Evolutionary conservation across 78 protist genomes (phyloP).

Genomic region (Dictyostelium capitatum): DNA sequence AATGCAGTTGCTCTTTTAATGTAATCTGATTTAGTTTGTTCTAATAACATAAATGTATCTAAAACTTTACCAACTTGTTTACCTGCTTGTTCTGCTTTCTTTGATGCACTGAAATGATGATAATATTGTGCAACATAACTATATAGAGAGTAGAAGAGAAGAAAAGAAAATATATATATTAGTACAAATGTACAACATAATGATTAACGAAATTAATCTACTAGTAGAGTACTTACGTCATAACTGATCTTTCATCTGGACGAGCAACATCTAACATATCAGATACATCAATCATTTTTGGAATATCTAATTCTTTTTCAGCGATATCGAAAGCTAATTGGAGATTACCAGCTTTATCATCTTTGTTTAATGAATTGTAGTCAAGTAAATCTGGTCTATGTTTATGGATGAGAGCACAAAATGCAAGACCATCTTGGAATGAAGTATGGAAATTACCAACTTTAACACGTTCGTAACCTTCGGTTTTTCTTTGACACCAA

Average conservation of each 20-base stretch:
- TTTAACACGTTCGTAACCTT: constrained; percentile 66
- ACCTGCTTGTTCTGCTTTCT: constrained; percentile 83
- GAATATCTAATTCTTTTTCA: constrained; percentile 88
- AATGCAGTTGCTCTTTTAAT: constrained; percentile 54
- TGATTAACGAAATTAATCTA: too few relatives aligned
- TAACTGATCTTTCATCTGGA: constrained; percentile 92
- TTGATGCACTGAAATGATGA: constrained; percentile 84
- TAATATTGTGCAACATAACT: constrained; percentile 86
- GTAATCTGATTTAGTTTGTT: constrained; percentile 80
- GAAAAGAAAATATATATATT: too few relatives aligned
- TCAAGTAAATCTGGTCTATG: constrained; percentile 88
- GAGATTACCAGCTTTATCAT: constrained; percentile 79
- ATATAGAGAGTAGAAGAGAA: too few relatives aligned
- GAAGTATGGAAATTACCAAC: constrained; percentile 84
- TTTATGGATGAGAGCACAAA: constrained; percentile 89
- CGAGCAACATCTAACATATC: constrained; percentile 84
- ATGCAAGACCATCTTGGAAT: constrained; percentile 89
- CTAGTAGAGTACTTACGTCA: constrained; percentile 83
- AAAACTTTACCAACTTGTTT: constrained; percentile 77
- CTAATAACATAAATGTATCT: constrained; percentile 77
- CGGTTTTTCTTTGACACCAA: constrained; percentile 87
- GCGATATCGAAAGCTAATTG: constrained; percentile 90
- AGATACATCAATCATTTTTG: constrained; percentile 87
- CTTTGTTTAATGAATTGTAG: constrained; percentile 65
- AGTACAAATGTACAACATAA: too few relatives aligned